These are phyloP conservation scores for Ceriops decandra DNA, from an alignment of 345 rosid species.

Conservation along the genomic window DNA sequence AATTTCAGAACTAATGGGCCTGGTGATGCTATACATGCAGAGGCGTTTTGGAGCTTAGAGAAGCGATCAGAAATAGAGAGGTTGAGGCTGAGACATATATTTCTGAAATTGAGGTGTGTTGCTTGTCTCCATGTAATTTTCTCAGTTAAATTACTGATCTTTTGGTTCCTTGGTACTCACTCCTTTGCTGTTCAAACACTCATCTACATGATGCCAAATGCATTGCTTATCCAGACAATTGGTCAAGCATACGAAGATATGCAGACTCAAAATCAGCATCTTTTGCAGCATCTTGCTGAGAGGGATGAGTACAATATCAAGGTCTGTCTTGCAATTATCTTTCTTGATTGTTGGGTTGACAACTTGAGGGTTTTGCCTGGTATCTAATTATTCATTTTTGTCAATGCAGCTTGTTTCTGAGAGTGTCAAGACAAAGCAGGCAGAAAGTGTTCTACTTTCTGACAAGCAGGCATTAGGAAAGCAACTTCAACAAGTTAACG, in stretches of 20 bases:
- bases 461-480: constrained; percentile 71
- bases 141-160: neutral
- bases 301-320: constrained; percentile 91
- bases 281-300: constrained; percentile 80
- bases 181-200: neutral
- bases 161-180: constrained; percentile 4
- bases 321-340: constrained; percentile 38
- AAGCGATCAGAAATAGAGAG: constrained; percentile 80
- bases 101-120: constrained; percentile 80
- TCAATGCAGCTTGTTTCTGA: constrained; percentile 88
- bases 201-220: constrained; percentile 7
- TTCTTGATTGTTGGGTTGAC: constrained; percentile 1
- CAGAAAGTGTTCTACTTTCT: constrained; percentile 55
- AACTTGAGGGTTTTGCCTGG: neutral
- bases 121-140: constrained; percentile 4
- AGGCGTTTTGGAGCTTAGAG: constrained; percentile 69
- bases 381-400: neutral
- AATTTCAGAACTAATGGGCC: neutral
- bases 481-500: constrained; percentile 69
- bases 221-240: constrained; percentile 52
- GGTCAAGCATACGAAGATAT: constrained; percentile 97
- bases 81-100: constrained; percentile 81
- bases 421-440: constrained; percentile 87
- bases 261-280: constrained; percentile 89
- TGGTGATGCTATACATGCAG: constrained; percentile 32